Evolutionary conservation across 257 asterid genomes (phyloP), one percentile per base, ranked within the genome.

Genomic region (Nicotiana sylvestris): DNA sequence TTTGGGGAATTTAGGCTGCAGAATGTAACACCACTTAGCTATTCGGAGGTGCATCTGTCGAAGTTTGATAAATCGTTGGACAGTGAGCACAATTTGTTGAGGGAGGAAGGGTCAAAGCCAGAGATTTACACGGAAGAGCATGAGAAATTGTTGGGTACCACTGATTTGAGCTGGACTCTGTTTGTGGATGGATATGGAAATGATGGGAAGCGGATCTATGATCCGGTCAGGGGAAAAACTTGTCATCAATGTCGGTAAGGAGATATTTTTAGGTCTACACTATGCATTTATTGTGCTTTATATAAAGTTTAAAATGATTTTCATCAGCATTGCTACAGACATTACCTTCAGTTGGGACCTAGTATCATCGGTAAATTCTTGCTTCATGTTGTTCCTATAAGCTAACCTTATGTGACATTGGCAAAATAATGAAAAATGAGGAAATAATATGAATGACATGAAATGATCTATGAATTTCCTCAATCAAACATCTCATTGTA

Each of bases 221-320:
- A 96, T 91, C 92, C 96, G 0, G 84, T 93, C 10, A 86, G 61
- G 70, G 99, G 99, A 58, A 96, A 93, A 87, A 94, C 98, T 76
- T 94, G 99, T 84, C 99, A 96, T 85, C 98, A 96, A 17, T 94
- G 99, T 95, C 92, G 99, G 99, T 93, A 74, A 82, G 85, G 61
- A 66, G 64, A 76, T 56, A 68, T 66, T 55, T 58, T 74, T 82
- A 9, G 51, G 65, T 77, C 78, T 57, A 9, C 17, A 35, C 30
- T 30, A 10, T 78, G 81, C 9, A 68, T 51, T 49, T 78, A 9
- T 81, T 72, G 18, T 49, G 61, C 64, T 76, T 27, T 17, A 1
- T 6, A 5, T 51, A 15, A 27, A 51, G 13, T 6, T 4, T 74
- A 27, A 51, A 51, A 61, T 27, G 64, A 76, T 51, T 51, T 74